phyloP scores from a whole-genome alignment of 2,329 filamentous ascomycete species.

The Purpureocillium takamizusanense region DNA sequence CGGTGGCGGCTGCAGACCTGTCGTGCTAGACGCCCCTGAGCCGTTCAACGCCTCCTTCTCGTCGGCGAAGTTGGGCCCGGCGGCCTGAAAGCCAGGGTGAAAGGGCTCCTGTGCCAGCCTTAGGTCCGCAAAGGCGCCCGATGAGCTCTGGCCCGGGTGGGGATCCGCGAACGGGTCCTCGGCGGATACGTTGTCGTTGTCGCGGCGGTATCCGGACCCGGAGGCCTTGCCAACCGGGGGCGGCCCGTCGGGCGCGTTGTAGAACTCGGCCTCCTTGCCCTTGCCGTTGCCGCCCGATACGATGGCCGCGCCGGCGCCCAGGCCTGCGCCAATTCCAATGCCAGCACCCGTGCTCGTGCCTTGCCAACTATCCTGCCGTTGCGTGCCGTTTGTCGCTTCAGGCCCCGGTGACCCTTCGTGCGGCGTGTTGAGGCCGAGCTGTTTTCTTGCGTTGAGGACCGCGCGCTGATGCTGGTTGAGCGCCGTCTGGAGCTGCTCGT shows the following conservation, averaged over 20 bases:
- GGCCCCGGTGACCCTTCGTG: conserved; percentile 15
- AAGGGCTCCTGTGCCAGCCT: conserved; percentile 26
- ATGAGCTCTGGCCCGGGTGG: conserved; percentile 9
- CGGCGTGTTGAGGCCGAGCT: conserved; percentile 29
- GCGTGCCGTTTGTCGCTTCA: conserved; percentile 19
- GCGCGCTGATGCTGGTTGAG: conserved; percentile 79
- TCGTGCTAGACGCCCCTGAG: conserved; percentile 8
- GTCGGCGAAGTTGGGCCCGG: conserved; percentile 1
- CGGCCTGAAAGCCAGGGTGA: conserved; percentile 24
- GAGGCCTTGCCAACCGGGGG: conserved; percentile 11
- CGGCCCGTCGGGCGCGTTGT: conserved; percentile 14
- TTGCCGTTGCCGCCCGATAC: conserved; percentile 17
- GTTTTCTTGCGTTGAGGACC: conserved; percentile 54
- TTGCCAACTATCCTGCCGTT: conserved; percentile 10
- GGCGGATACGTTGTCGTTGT: conserved; percentile 16
- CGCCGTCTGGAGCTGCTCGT: conserved; percentile 78
- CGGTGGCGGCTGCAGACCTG: conserved; percentile 9
- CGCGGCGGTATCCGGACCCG: conserved; percentile 14
- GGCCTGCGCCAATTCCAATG: too few relatives aligned
- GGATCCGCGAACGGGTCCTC: conserved; percentile 27
- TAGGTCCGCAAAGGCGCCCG: conserved; percentile 10
- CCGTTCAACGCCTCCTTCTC: conserved; percentile 3
- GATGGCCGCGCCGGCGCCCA: background rate
- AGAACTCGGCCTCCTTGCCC: conserved; percentile 23
- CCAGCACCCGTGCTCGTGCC: too few relatives aligned